These are phyloP conservation scores for Mesembryanthemum crystallinum DNA, from an alignment of 148 eudicot genomes.

Conservation along the genomic window DNA sequence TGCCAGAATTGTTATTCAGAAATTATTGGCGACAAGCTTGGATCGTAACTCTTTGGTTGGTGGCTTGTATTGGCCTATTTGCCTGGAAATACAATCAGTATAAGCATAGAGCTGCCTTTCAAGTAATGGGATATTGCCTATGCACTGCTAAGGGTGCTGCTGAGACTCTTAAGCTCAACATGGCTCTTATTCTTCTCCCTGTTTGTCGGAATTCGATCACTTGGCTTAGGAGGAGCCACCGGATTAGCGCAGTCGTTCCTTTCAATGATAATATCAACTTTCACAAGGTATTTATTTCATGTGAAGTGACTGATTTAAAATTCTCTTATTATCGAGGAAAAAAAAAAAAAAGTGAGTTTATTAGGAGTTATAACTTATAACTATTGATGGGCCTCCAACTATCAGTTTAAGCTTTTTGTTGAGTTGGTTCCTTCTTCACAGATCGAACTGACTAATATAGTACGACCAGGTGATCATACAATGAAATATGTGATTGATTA, in stretches of 20 bases:
- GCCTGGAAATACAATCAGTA: conserved; percentile 39
- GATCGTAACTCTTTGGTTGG: conserved; percentile 34
- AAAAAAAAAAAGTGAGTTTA: too few species aligned
- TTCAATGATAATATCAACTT: conserved; percentile 44
- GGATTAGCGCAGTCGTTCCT: conserved; percentile 28
- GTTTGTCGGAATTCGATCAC: conserved; percentile 39
- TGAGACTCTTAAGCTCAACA: conserved; percentile 47
- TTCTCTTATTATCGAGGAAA: too few species aligned
- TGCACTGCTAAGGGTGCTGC: conserved; percentile 47
- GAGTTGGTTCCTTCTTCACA: too few species aligned
- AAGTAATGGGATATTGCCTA: conserved; percentile 45
- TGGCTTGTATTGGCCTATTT: conserved; percentile 26
- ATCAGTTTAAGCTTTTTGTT: too few species aligned
- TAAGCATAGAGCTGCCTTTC: conserved; percentile 32
- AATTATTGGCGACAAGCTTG: conserved; percentile 36
- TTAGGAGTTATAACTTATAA: too few species aligned
- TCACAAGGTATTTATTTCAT: conserved; percentile 49
- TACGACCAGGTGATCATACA: too few species aligned
- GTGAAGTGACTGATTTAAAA: too few species aligned
- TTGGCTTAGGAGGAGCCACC: conserved; percentile 33
- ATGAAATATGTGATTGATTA: too few species aligned
- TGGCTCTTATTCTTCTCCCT: conserved; percentile 45
- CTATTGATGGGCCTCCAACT: too few species aligned
- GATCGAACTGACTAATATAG: too few species aligned
- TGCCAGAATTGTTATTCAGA: conserved; percentile 27